Percentiles rank a stretch among this genome's conserved stretches.
Conservation (phyloP, 2,329 filamentous ascomycete species). For the Calonectria pteridis region DNA sequence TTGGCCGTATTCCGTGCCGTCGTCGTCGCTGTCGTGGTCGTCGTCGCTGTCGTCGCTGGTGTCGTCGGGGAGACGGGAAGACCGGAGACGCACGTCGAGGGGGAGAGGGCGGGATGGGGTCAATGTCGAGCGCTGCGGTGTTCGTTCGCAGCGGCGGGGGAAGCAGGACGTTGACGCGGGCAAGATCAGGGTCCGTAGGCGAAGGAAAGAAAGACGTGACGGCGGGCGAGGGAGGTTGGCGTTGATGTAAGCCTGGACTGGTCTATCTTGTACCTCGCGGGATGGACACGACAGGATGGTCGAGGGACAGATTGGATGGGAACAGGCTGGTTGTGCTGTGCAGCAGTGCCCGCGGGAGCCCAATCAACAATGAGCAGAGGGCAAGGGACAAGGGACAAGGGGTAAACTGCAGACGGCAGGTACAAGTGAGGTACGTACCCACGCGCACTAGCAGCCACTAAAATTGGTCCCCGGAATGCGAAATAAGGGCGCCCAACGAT, state of each 20-base stretch:
- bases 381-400: slow-evolving; percentile 10
- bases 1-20: slow-evolving; percentile 9
- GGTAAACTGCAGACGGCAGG: slow-evolving; percentile 27
- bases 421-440: slow-evolving; percentile 9
- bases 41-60: neutral
- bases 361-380: neutral
- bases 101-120: neutral
- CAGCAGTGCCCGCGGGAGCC: neutral
- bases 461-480: slow-evolving; percentile 7
- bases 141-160: neutral
- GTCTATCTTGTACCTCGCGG: neutral
- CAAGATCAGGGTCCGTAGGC: slow-evolving; percentile 5
- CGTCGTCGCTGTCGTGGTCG: neutral
- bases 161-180: neutral
- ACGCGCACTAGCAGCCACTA: neutral
- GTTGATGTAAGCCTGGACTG: slow-evolving; percentile 34
- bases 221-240: slow-evolving; percentile 33
- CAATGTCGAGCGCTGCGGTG: neutral
- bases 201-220: slow-evolving; percentile 21
- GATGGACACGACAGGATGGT: neutral
- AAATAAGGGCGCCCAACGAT: slow-evolving; percentile 6
- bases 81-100: neutral
- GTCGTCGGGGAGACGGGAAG: neutral
- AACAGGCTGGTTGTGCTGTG: neutral
- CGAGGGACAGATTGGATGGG: neutral